Percentiles rank a stretch among this genome's conserved stretches.
Evolutionary conservation across 176 grass and related monocot genomes (phyloP).

Genomic region (Triticum monococcum): DNA sequence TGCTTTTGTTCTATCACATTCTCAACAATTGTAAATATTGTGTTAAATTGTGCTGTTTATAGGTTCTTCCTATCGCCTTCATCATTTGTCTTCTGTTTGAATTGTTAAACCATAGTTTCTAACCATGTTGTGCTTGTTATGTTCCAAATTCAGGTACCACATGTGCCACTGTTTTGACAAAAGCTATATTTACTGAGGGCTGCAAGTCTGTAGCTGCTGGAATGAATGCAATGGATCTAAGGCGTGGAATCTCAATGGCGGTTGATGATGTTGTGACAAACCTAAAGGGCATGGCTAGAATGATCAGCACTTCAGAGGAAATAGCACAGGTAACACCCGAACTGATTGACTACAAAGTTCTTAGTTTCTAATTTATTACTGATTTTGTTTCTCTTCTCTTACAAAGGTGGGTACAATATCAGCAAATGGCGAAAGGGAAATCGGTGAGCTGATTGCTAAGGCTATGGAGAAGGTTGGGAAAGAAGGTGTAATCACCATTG

Average conservation of each 20-base stretch:
- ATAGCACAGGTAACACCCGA: conserved; percentile 78
- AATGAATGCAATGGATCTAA: conserved; percentile 99
- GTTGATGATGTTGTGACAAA: conserved; percentile 93
- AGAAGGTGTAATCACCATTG: conserved; percentile 96
- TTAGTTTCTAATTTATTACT: conserved; percentile 26
- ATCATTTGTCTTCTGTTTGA: not conserved
- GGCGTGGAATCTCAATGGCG: conserved; percentile 94
- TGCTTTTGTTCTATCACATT: not conserved
- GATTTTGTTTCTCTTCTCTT: not conserved
- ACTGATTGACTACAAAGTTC: conserved; percentile 42
- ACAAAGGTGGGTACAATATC: conserved; percentile 97
- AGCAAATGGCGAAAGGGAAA: conserved; percentile 95
- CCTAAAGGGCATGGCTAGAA: conserved; percentile 83
- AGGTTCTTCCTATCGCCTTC: not conserved
- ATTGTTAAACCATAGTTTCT: not conserved
- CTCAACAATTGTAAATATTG: not conserved
- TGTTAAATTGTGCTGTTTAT: not conserved
- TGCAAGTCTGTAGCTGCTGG: conserved; percentile 97
- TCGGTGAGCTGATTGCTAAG: conserved; percentile 95
- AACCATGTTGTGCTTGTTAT: not conserved
- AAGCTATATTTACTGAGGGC: conserved; percentile 89
- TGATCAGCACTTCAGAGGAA: conserved; percentile 96
- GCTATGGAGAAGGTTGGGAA: conserved; percentile 99
- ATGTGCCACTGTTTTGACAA: conserved; percentile 95
- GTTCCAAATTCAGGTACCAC: conserved; percentile 68